Evolutionary conservation across 768 basidiomycete genomes (phyloP).

Genomic region (Agaricus blazei): DNA sequence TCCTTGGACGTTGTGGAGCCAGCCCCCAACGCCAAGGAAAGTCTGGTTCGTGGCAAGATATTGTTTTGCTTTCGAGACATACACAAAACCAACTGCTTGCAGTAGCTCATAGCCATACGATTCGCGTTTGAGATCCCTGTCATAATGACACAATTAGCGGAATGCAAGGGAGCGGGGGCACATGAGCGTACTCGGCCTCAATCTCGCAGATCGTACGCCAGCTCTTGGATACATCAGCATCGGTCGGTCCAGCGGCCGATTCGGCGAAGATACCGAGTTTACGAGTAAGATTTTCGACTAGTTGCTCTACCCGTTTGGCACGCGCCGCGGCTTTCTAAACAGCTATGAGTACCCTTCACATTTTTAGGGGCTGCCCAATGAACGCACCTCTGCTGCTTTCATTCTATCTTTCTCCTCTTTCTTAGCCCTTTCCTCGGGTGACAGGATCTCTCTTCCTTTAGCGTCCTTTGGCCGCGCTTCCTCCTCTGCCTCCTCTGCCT

Average conservation of each 20-base stretch:
- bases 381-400: constrained; percentile 61
- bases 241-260: constrained; percentile 65
- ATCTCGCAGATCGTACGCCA: constrained; percentile 75
- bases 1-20: constrained; percentile 88
- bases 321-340: constrained; percentile 75
- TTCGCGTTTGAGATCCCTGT: constrained; percentile 76
- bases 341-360: constrained; percentile 9
- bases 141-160: constrained; percentile 3
- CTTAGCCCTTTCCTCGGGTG: constrained; percentile 67
- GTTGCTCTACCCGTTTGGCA: constrained; percentile 67
- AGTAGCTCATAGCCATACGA: constrained; percentile 85
- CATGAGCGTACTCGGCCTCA: constrained; percentile 71
- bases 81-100: constrained; percentile 84
- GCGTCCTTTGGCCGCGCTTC: constrained; percentile 46
- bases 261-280: constrained; percentile 88
- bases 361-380: neutral
- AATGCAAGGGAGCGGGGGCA: neutral
- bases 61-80: constrained; percentile 77
- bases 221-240: constrained; percentile 63
- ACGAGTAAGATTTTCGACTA: constrained; percentile 73
- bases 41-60: constrained; percentile 68
- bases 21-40: constrained; percentile 84
- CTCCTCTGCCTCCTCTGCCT: constrained; percentile 67
- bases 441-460: constrained; percentile 47
- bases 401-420: constrained; percentile 67